Base-by-base conservation (phyloP, 805 yeast genomes). In the Wickerhamomyces ciferrii region DNA sequence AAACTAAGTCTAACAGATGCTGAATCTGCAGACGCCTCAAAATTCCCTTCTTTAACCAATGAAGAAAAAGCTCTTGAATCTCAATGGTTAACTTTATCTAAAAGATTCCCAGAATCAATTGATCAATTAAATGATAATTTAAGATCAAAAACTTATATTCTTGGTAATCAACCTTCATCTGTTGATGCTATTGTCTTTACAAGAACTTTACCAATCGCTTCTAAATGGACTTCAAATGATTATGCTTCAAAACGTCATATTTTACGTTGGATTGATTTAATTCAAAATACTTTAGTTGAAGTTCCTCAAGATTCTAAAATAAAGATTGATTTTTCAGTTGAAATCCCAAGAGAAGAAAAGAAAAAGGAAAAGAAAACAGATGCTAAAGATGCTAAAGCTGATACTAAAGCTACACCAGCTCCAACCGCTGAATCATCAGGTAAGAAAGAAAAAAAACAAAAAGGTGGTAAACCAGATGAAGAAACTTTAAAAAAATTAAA, bases 231-330 rank as follows among this genome's bases (percentile, higher is more conserved):
- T 21, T 62, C 78, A 11, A 66, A 79, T 24, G 66, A 82, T 37
- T 68, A 82, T 53, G 81, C 83, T 42, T 67, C 74, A 42, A 72
- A 73, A 65, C 86, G 97, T 76, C 97, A 92, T 67, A 74, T 92
- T 48, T 69, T 89, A 50, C 85, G 99, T 76, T 94, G 98, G 98
- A 79, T 81, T 21, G 97, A 91, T 59, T 78, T 87, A 56, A 69
- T 94, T 49, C 98, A 94, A 71, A 79, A 83, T 60, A 70, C 82
- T 31, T 65, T 80, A 53, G 73, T 76, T 42, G 74, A 74, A 15
- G 78, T 83, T 31, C 74, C 79, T 44, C 75, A 68, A 48, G 74
- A 65, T n/a, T 76, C 78, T 43, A 72, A 79, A 56, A 61, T 87
- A 51, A 61, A 53, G 40, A 65, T 91, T 42, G 81, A 88, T 61